Base-by-base conservation (phyloP, 257 asterid species). In the Scutellaria minor region DNA sequence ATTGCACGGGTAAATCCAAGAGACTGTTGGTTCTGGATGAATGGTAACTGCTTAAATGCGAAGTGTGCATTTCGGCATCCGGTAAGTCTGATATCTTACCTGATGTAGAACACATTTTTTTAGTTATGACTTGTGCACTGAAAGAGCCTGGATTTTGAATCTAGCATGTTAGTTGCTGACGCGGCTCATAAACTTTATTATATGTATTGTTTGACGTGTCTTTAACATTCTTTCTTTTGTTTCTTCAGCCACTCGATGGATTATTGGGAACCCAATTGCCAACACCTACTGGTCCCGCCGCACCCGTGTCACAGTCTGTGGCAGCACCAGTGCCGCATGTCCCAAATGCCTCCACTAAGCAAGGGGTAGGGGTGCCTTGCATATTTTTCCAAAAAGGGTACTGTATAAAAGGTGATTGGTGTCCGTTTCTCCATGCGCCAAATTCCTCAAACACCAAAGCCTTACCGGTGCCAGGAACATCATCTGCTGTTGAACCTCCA, bases 1-100 rank as follows among this genome's bases (percentile, higher is more conserved):
- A 6, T 54, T 66, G 97, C 98, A 6, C 82, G 98, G 77, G 75
- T 92, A 56, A 92, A 92, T 71, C 97, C 98, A 22, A 85, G 95
- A 77, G 98, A 90, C 85, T 92, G 98, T 85, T 90, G 75, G 74
- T 92, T 51, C 84, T 92, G 98, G 98, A 62, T 88, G 58, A 71
- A 88, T n/a, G 89, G 96, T 70, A 92, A 82, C 80, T 92, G 98
- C 91, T 84, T 92, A 76, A 92, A 88, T 70, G 88, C 91, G 6
- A 92, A 88, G 82, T 92, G 98, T 42, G 83, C 71, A 1, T 90
- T 90, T 66, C 89, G 98, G 44, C 98, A 92, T 85, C 96, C 97
- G 82, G 98, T 92, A 62, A 88, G 97, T 84, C 55, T 68, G 55
- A 44, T 57, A 12, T 31, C 63, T 62, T 61, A 13, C 61, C 46